These are phyloP conservation scores for Taphrina wiesneri DNA, from an alignment of 1,139 yeast species.

Conservation along the genomic window DNA sequence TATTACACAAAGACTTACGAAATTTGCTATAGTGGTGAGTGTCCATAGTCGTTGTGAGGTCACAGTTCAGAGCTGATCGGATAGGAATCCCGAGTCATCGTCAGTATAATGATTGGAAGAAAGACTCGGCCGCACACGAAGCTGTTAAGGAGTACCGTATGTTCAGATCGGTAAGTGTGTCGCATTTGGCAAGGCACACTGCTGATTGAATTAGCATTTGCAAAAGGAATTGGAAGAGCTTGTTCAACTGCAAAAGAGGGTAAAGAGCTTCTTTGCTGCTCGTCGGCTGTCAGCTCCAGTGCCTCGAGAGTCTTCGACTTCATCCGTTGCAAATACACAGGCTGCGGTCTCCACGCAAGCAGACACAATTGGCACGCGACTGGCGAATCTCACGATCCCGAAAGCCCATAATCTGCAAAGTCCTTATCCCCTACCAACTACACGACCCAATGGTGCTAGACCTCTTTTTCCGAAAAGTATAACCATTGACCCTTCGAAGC, in stretches of 20 bases:
- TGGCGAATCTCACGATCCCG: background rate
- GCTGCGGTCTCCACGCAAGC: background rate
- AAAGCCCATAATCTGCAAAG: background rate
- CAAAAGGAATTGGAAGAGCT: conserved; percentile 2
- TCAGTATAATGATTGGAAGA: conserved; percentile 16
- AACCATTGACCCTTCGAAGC: conserved; percentile 43
- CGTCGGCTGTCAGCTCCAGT: conserved; percentile 9
- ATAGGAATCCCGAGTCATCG: conserved; percentile 13
- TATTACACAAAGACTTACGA: conserved; percentile 25
- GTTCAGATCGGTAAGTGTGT: conserved; percentile 2
- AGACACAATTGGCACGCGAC: background rate
- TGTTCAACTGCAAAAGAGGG: background rate
- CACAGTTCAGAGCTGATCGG: background rate
- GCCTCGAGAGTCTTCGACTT: background rate
- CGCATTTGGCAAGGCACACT: background rate
- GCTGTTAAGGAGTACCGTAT: background rate
- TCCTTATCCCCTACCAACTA: background rate
- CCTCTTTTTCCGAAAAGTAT: conserved; percentile 42
- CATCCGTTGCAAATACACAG: background rate
- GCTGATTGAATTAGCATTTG: conserved; percentile 5
- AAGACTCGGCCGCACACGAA: background rate
- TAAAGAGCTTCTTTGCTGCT: conserved; percentile 5
- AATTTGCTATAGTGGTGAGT: conserved; percentile 16
- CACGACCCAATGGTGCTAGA: background rate
- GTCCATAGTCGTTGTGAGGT: background rate